These are phyloP conservation scores for Tilletia horrida DNA, from an alignment of 1,284 basidiomycete genomes.

Conservation along the genomic window DNA sequence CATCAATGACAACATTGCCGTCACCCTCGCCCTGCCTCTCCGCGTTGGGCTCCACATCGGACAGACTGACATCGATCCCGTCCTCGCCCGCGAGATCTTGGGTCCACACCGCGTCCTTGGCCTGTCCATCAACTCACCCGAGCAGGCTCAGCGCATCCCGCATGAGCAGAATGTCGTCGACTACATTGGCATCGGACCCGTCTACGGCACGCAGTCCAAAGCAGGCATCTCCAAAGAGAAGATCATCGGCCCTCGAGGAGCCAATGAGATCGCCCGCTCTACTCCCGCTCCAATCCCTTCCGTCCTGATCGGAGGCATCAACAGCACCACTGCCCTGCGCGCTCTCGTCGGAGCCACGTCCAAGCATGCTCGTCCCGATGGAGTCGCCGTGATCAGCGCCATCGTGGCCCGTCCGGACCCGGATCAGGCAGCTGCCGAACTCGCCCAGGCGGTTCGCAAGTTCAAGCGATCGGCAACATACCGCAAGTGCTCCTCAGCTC, in stretches of 20 bases:
- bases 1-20: slow-evolving; percentile 64
- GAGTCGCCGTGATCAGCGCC: slow-evolving; percentile 86
- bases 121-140: slow-evolving; percentile 68
- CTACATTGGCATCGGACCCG: slow-evolving; percentile 77
- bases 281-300: slow-evolving; percentile 33
- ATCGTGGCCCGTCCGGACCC: slow-evolving; percentile 73
- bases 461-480: slow-evolving; percentile 44
- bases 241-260: slow-evolving; percentile 37
- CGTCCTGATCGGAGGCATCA: slow-evolving; percentile 51
- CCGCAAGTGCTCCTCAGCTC: not conserved
- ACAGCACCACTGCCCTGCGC: slow-evolving; percentile 43
- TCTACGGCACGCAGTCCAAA: slow-evolving; percentile 56
- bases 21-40: slow-evolving; percentile 46
- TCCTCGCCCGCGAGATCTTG: slow-evolving; percentile 63
- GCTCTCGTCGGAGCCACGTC: slow-evolving; percentile 40
- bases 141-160: slow-evolving; percentile 33
- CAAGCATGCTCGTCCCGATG: slow-evolving; percentile 54
- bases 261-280: slow-evolving; percentile 35
- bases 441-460: slow-evolving; percentile 52
- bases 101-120: slow-evolving; percentile 74
- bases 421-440: slow-evolving; percentile 59
- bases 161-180: slow-evolving; percentile 61
- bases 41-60: slow-evolving; percentile 84
- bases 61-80: slow-evolving; percentile 79
- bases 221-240: slow-evolving; percentile 46